Base-by-base conservation (phyloP, 768 basidiomycete genomes). In the Cyclocybe aegerita region DNA sequence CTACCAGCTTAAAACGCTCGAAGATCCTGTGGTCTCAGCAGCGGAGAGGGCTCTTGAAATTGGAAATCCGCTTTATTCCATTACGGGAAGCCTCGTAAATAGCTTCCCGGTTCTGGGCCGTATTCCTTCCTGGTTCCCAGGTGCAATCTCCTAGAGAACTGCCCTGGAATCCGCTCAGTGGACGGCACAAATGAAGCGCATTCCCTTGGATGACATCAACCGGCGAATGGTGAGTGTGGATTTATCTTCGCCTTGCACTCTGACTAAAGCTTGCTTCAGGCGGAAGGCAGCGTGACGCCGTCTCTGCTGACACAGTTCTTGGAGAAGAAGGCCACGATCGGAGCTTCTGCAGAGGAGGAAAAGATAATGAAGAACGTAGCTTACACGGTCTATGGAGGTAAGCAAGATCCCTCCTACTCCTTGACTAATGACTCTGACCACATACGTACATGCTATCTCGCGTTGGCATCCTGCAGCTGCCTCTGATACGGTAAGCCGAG, bases 41-140 rank as follows among this genome's bases (percentile, higher is more conserved):
- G 60, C 60, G 9, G 50, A 61, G 16, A 37, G 50, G 31, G 41
- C 31, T 38, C n/a, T 49, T 2, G 11, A 17, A 2, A 17, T 50
- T 1, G 47, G 45, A 7, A 32, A 37, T 1, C 14, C 38, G 2
- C 39, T 56, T 16, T 23, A 52, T 11, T 33, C 54, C 3, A 52
- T 53, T 7, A 57, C 53, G 7, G 52, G 38, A 15, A 48, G 37
- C 6, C 38, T 52, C 10, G 43, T 57, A 14, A 56, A 58, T 30
- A 9, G 42, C 1, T 48, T 61, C 23, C 60, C 60, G 1, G 11
- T 46, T 15, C 33, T 61, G 4, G 43, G 48, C 1, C 43, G 55
- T 30, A 23, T 61, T 23, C 60, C 60, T 12, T 17, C 46, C 5
- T 60, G 59, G 55, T 38, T 56, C 10, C 58, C 58, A 8, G 55